Evolutionary conservation across 2,329 filamentous ascomycete species (phyloP), one percentile per base, ranked within the genome.

Genomic region (Chrysosporium queenslandicum): DNA sequence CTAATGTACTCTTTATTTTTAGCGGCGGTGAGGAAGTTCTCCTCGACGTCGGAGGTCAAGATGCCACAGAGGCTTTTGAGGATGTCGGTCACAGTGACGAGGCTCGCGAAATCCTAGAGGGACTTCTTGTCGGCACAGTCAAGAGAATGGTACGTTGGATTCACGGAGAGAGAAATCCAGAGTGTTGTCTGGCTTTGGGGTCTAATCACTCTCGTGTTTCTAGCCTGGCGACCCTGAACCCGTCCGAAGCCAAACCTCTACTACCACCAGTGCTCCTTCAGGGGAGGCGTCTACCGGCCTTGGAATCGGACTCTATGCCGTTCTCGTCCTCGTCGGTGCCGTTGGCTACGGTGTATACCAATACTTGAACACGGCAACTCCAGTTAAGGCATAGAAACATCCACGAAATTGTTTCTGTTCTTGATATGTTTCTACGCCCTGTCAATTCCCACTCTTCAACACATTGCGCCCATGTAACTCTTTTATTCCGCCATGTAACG

Each of bases 21-120:
- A 97, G 92, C 64, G 92, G 92, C 77, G 92, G 92, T 75, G 92
- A 98, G 76, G 92, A 98, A 77, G 92, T 98, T 63, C 77, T 98
- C 58, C 85, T 98, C 62, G 92, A 98, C 63, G 90, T 97, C 59
- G 92, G 79, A 66, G 92, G 92, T 62, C 90, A 95, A 75, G 92
- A 98, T 72, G 86, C 87, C 65, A 95, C 91, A 63, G 92, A 97
- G 75, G 91, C 92, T 57, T 98, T 98, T 69, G 92, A 98, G 77
- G 92, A 98, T 73, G 92, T 98, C 66, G 92, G 92, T 67, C 92
- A 98, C 85, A 94, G 87, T 65, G 92, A 98, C 72, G 92, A 98
- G 78, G 92, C 92, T 61, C 85, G 92, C 61, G 91, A 97, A 77
- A 91, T 94, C 61, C 82, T 98, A 53, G 82, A 85, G 29, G 80